Percentiles rank a stretch among this genome's conserved stretches.
Conservation (phyloP, 2,329 filamentous ascomycete genomes). For the Cladorrhinum sp. region DNA sequence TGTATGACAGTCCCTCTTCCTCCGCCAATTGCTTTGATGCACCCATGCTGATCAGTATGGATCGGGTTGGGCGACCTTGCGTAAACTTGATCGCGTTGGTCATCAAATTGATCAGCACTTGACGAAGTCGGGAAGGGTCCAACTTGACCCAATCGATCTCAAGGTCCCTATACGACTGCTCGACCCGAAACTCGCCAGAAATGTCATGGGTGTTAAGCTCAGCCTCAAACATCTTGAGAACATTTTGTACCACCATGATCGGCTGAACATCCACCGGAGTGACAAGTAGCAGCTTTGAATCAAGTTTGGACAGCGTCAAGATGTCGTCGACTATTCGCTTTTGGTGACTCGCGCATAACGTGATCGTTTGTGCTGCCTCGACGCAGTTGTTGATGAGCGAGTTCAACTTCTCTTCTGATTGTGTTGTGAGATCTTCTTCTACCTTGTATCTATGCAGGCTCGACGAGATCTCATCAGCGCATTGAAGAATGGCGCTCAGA, state of each 20-base stretch:
- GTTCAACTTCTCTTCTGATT: conserved; percentile 41
- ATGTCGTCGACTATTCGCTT: conserved; percentile 75
- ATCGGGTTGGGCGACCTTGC: conserved; percentile 55
- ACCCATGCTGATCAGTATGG: conserved; percentile 63
- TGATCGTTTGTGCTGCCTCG: conserved; percentile 79
- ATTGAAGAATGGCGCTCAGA: conserved; percentile 69
- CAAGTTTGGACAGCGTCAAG: conserved; percentile 69
- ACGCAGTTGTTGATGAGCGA: conserved; percentile 54
- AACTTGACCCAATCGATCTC: conserved; percentile 69
- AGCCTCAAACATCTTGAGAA: conserved; percentile 75
- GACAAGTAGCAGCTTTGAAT: conserved; percentile 70
- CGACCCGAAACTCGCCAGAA: conserved; percentile 64
- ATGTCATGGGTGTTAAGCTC: conserved; percentile 72
- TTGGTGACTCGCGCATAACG: conserved; percentile 75
- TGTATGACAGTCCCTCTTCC: conserved; percentile 43
- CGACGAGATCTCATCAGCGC: conserved; percentile 70
- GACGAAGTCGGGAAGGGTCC: conserved; percentile 70
- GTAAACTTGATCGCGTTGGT: conserved; percentile 66
- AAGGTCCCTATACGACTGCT: conserved; percentile 63
- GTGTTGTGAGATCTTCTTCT: conserved; percentile 22
- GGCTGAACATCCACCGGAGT: conserved; percentile 68
- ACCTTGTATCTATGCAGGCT: conserved; percentile 45
- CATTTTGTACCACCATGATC: conserved; percentile 59
- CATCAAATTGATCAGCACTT: conserved; percentile 74
- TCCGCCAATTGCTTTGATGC: conserved; percentile 55